Percentiles rank a stretch among this genome's conserved stretches.
Conservation (phyloP, 1,284 basidiomycete genomes). For the Apiotrichum siamense region DNA sequence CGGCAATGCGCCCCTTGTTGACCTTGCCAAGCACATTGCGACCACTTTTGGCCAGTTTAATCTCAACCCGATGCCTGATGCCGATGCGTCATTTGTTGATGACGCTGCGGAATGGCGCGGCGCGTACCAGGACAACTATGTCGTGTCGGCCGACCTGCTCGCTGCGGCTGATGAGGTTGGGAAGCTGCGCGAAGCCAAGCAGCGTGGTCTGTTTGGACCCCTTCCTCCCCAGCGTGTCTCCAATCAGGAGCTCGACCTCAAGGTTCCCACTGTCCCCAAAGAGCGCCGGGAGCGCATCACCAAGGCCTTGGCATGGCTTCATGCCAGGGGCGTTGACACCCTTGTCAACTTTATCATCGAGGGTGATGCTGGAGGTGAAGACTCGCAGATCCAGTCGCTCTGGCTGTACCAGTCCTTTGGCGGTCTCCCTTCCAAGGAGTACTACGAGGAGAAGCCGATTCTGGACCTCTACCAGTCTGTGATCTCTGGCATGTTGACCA, state of each 20-base stretch:
- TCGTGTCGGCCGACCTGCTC: constrained; percentile 27
- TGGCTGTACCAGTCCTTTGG: constrained; percentile 79
- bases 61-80: constrained; percentile 23
- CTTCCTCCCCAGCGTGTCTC: background rate
- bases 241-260: background rate
- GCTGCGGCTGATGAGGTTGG: constrained; percentile 14
- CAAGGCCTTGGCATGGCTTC: constrained; percentile 74
- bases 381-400: constrained; percentile 78
- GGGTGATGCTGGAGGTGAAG: constrained; percentile 74
- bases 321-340: constrained; percentile 73
- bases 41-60: constrained; percentile 40
- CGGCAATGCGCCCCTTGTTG: constrained; percentile 49
- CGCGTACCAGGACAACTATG: constrained; percentile 31
- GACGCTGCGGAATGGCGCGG: constrained; percentile 27
- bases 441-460: constrained; percentile 75
- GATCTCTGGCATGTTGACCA: constrained; percentile 61
- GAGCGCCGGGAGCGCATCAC: constrained; percentile 51
- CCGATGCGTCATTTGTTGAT: background rate
- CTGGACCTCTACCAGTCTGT: constrained; percentile 65
- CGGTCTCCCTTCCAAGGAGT: constrained; percentile 89
- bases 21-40: constrained; percentile 46
- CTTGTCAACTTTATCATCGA: constrained; percentile 75
- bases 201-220: background rate
- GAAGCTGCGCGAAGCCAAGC: constrained; percentile 6
- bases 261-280: background rate